Conservation (phyloP, 495 filamentous ascomycete species). For the Penicillium coffeae region DNA sequence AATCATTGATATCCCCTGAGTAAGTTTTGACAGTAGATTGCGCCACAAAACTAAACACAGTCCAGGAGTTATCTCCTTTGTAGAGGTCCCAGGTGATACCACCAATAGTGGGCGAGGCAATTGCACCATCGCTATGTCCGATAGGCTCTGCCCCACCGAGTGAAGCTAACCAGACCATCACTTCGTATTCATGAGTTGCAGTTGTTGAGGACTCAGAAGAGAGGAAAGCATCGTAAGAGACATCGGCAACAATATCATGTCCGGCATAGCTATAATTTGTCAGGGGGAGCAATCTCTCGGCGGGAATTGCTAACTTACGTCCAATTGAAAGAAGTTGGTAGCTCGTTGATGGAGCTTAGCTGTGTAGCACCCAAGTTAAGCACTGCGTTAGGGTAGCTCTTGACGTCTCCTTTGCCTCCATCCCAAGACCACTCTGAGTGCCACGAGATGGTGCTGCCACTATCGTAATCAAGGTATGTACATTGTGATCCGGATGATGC, state of each 20-base stretch:
- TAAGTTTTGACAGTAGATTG: constrained; percentile 1
- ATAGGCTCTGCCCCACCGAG: constrained; percentile 47
- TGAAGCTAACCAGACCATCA: constrained; percentile 58
- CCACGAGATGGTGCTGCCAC: constrained; percentile 39
- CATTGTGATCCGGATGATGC: constrained; percentile 47
- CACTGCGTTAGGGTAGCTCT: constrained; percentile 48
- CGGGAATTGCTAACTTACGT: constrained; percentile 2
- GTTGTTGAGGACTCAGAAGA: constrained; percentile 51
- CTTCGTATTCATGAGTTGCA: constrained; percentile 46
- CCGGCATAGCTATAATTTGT: constrained; percentile 1
- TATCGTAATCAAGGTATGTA: constrained; percentile 17
- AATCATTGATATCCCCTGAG: constrained; percentile 17
- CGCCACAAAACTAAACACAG: constrained; percentile 8
- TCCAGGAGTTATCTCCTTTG: constrained; percentile 1
- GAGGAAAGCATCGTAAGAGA: constrained; percentile 26
- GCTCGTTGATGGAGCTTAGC: constrained; percentile 34
- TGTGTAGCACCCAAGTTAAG: constrained; percentile 27
- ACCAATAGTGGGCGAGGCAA: neutral
- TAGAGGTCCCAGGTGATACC: constrained; percentile 1
- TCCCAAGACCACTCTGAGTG: constrained; percentile 48
- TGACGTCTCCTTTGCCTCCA: constrained; percentile 38
- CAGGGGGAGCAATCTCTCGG: neutral
- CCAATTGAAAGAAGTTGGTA: constrained; percentile 29
- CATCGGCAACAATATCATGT: neutral
- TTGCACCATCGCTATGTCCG: neutral